These are phyloP conservation scores for Aspergillus haitiensis DNA, from an alignment of 495 filamentous ascomycete species.

Conservation along the genomic window DNA sequence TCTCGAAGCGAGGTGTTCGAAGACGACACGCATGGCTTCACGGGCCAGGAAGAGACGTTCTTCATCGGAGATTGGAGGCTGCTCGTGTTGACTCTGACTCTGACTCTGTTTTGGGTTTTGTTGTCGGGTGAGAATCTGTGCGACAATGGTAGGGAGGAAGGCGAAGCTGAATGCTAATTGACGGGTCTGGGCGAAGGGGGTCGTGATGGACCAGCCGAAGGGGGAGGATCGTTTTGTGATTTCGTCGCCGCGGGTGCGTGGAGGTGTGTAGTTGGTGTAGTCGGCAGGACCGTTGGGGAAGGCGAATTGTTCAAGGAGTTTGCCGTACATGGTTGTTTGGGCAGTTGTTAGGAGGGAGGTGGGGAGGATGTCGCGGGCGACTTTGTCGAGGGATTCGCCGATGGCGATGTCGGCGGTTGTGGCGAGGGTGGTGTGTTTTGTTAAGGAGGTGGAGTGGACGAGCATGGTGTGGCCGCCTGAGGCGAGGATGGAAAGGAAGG, in stretches of 20 bases:
- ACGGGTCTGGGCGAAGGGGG: constrained; percentile 54
- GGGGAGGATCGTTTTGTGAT: constrained; percentile 37
- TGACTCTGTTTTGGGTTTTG: constrained; percentile 12
- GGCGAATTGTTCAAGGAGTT: constrained; percentile 66
- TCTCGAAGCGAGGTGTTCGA: constrained; percentile 81
- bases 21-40: constrained; percentile 73
- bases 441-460: constrained; percentile 64
- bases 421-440: constrained; percentile 70
- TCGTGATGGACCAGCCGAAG: constrained; percentile 59
- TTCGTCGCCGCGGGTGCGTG: constrained; percentile 54
- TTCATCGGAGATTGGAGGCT: constrained; percentile 24
- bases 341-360: constrained; percentile 40
- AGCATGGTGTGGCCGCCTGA: constrained; percentile 92
- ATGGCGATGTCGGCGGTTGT: constrained; percentile 72
- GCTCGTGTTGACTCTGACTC: neutral
- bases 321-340: constrained; percentile 72
- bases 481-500: constrained; percentile 86
- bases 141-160: constrained; percentile 57
- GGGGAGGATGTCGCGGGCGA: constrained; percentile 72
- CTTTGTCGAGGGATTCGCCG: constrained; percentile 84
- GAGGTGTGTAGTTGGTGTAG: constrained; percentile 59
- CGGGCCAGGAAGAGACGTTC: constrained; percentile 66
- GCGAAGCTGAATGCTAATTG: constrained; percentile 64
- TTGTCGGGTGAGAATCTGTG: constrained; percentile 43
- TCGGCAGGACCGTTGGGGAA: constrained; percentile 57